Conservation (phyloP, 1,139 yeast genomes). For the Candida sp. region DNA sequence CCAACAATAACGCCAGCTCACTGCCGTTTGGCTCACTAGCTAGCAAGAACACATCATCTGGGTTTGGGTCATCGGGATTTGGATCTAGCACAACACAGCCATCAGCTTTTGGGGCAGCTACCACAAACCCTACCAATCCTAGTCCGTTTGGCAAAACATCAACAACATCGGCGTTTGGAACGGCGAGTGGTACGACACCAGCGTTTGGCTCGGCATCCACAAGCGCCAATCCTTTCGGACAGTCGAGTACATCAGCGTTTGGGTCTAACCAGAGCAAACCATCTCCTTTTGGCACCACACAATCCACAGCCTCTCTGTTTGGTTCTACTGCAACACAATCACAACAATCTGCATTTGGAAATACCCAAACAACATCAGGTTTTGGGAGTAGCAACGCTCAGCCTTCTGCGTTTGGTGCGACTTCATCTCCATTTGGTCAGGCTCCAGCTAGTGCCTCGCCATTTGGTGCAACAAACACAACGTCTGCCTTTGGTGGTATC, state of each 20-base stretch:
- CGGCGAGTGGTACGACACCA: slow-evolving; percentile 7
- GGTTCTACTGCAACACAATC: too few relatives aligned
- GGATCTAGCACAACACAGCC: slow-evolving; percentile 3
- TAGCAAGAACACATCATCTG: slow-evolving; percentile 6
- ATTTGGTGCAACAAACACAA: too few relatives aligned
- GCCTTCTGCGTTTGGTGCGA: slow-evolving; percentile 2
- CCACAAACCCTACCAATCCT: slow-evolving; percentile 1
- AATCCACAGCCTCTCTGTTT: slow-evolving; percentile 1
- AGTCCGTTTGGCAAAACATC: slow-evolving; percentile 15
- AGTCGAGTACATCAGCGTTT: slow-evolving; percentile 13
- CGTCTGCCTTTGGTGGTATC: slow-evolving; percentile 10
- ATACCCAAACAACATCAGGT: slow-evolving; percentile 11
- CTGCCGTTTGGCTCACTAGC: slow-evolving; percentile 11
- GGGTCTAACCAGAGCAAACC: slow-evolving; percentile 8
- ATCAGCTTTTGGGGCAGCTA: slow-evolving; percentile 10
- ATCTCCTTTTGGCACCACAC: slow-evolving; percentile 16
- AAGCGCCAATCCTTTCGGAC: slow-evolving; percentile 1
- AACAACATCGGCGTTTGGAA: slow-evolving; percentile 11
- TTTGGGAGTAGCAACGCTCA: slow-evolving; percentile 12
- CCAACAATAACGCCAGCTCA: neutral
- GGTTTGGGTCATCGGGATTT: slow-evolving; percentile 12
- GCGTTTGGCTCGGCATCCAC: slow-evolving; percentile 11
- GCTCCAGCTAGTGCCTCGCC: neutral
- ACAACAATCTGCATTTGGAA: slow-evolving; percentile 18
- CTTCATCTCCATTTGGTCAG: slow-evolving; percentile 4